phyloP scores from a whole-genome alignment of 1,284 basidiomycete genomes.

The Fomes fomentarius region DNA sequence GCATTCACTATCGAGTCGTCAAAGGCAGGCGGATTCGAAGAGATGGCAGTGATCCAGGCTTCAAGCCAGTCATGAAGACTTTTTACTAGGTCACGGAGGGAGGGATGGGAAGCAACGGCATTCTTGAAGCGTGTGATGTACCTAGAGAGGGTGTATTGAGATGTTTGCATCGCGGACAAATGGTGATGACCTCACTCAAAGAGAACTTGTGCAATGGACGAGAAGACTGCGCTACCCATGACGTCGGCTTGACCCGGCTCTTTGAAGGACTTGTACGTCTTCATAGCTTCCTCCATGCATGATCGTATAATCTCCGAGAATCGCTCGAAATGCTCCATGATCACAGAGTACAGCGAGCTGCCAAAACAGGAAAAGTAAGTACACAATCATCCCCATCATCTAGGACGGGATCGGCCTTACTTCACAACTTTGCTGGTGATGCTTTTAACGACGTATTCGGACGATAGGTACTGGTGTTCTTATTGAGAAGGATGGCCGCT shows the following conservation, averaged over 20 bases:
- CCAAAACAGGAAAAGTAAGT: neutral
- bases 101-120: conserved; percentile 48
- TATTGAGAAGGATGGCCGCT: too few relatives aligned
- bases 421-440: conserved; percentile 57
- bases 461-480: conserved; percentile 70
- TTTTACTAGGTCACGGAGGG: conserved; percentile 44
- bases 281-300: conserved; percentile 45
- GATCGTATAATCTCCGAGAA: conserved; percentile 44
- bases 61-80: conserved; percentile 49
- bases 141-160: conserved; percentile 35
- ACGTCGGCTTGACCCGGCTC: conserved; percentile 44
- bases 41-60: conserved; percentile 48
- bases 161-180: neutral
- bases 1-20: conserved; percentile 36
- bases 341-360: conserved; percentile 56
- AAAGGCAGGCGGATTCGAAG: conserved; percentile 38
- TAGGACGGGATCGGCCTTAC: conserved; percentile 45
- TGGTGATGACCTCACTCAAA: conserved; percentile 47
- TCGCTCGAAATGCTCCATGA: conserved; percentile 53
- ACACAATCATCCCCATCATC: neutral
- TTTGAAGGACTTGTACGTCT: conserved; percentile 32
- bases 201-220: conserved; percentile 49
- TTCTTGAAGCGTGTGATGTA: conserved; percentile 65
- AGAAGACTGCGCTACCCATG: conserved; percentile 40
- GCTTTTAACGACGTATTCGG: conserved; percentile 63